Base-by-base conservation (phyloP, 208 protist genomes). In the Trypanosoma caninum region DNA sequence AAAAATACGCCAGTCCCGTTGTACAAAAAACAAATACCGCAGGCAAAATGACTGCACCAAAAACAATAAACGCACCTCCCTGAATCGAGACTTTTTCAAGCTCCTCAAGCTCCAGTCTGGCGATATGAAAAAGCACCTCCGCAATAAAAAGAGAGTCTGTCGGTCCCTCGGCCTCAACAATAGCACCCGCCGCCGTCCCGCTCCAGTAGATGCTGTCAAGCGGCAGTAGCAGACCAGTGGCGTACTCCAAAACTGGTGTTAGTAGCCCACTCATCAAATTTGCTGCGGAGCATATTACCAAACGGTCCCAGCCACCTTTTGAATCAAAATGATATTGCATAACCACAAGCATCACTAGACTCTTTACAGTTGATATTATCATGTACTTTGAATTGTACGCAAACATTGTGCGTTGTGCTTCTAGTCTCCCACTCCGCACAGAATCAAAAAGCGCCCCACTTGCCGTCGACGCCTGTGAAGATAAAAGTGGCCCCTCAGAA, bases 291-390 rank as follows among this genome's bases (percentile, higher is more conserved):
- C 78, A 84, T n/a, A 84, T 53, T 23, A 69, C 80, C 5, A 88
- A 62, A 16, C 82, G 70, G 8, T 71, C 52, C 78, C 82, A 88
- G 14, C 82, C 82, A 5, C 82, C 82, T 0, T 57, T 34, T 22
- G 75, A 76, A 14, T 59, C 34, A 58, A 79, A 83, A 44, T 82
- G 69, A 53, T 85, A 89, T 34, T 89, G 82, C 33, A 89, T 46
- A 41, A 78, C 72, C 30, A 89, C 40, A 27, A 89, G 65, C 75
- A 89, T 80, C 18, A 47, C 50, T 7, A 82, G 60, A 9, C 72
- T 74, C 41, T 89, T 89, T 52, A 40, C 11, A n/a, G 78, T 72
- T 20, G 75, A 67, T 27, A 77, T 28, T 23, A 80, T 74, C 59
- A 89, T 83, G 55, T 80, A 89, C 53, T 71, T 65, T 0, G 75